phyloP scores from a whole-genome alignment of 2,329 filamentous ascomycete genomes.

The Exophiala sp. region DNA sequence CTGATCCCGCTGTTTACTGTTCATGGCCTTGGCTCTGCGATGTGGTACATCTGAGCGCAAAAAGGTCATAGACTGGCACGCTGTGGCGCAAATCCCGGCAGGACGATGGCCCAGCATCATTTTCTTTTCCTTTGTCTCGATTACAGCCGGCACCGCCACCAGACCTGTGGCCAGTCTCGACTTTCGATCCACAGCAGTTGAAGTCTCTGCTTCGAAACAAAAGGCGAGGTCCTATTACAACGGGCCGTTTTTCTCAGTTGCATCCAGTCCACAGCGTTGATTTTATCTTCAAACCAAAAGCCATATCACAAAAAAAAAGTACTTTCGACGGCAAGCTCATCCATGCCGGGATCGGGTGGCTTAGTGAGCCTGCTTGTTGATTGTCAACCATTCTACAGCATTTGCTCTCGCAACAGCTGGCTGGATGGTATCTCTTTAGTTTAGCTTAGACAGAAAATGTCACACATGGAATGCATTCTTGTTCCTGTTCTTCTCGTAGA shows the following conservation, averaged over 20 bases:
- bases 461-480: conserved; percentile 10
- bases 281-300: conserved; percentile 9
- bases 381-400: conserved; percentile 25
- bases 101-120: background rate
- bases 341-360: conserved; percentile 23
- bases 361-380: conserved; percentile 15
- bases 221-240: conserved; percentile 27
- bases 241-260: conserved; percentile 10
- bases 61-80: background rate
- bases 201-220: conserved; percentile 29
- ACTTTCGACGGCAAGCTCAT: conserved; percentile 17
- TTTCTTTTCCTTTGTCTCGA: background rate
- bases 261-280: conserved; percentile 2
- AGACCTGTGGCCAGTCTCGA: background rate
- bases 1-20: conserved; percentile 34
- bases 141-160: background rate
- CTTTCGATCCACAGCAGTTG: conserved; percentile 21
- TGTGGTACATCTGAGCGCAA: conserved; percentile 37
- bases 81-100: background rate
- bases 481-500: background rate
- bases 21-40: conserved; percentile 29
- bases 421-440: conserved; percentile 20
- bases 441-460: conserved; percentile 3
- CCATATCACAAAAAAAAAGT: conserved; percentile 23
- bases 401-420: conserved; percentile 9